Evolutionary conservation across 108 stramenopile species (phyloP), one percentile per base, ranked within the genome.

Genomic region (Cyclotella choctawhatcheeana): DNA sequence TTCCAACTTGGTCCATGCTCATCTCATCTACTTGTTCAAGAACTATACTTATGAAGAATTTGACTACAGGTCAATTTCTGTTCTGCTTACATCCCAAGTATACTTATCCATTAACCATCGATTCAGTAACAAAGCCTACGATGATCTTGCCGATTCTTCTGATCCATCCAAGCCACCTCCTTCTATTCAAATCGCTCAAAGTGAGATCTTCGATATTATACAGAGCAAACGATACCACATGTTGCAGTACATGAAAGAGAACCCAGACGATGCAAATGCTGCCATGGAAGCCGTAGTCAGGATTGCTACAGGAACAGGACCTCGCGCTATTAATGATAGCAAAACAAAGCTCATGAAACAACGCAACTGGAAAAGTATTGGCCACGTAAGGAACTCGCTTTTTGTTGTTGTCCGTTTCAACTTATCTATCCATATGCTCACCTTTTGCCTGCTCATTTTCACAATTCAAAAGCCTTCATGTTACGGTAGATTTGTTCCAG

Each of bases 91-190:
- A 13, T 96, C 96, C 0, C 98, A 99, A 79, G 96, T 99, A 16
- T 99, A 94, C 77, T 71, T 99, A 34, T 97, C 93, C 52, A 98
- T 98, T 67, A 98, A 99, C 69, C 96, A 95, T 67, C 92, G 96
- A 40, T 99, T 97, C 82, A 91, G 87, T 67, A 89, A 59, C 64
- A 85, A 90, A 58, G 89, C 89, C 8, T 96, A 96, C 73, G 95
- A 96, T 65, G 95, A 97, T 68, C 78, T 99, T 51, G 95, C 97
- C 45, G 92, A 96, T 55, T 86, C 83, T 58, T 77, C 86, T 14
- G 91, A 95, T 22, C 92, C 93, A 33, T 89, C 87, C 21, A 85
- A 94, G 34, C 93, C 94, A 32, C 93, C 95, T 2, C 91, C 93
- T 27, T 95, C 84, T 3, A 95, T 96, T 71, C 97, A 96, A 76